Percentiles rank a stretch among this genome's conserved stretches.
These are phyloP conservation scores for Helotiales sp. DNA, from an alignment of 2,329 filamentous ascomycete genomes.

Conservation along the genomic window DNA sequence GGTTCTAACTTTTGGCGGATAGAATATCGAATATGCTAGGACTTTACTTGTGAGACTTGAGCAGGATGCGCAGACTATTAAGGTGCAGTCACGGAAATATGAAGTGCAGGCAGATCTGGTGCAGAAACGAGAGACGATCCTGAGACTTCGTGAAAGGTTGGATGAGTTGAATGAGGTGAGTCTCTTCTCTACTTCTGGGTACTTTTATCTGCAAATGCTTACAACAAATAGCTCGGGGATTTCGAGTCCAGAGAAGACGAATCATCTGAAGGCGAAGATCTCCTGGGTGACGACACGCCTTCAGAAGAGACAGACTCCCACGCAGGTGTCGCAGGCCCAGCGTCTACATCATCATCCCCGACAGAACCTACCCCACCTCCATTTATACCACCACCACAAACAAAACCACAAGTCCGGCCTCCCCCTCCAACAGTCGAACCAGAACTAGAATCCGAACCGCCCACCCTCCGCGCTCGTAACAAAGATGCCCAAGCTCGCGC, in stretches of 20 bases:
- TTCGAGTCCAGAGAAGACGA: constrained; percentile 37
- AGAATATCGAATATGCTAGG: constrained; percentile 77
- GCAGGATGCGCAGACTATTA: constrained; percentile 66
- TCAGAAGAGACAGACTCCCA: constrained; percentile 46
- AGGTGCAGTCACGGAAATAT: constrained; percentile 61
- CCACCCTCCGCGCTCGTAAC: constrained; percentile 35
- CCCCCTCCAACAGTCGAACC: constrained; percentile 12
- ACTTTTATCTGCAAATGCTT: constrained; percentile 3
- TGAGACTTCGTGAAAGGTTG: constrained; percentile 68
- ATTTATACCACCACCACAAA: background rate
- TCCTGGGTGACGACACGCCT: constrained; percentile 58
- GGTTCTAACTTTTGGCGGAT: background rate
- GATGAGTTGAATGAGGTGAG: constrained; percentile 68
- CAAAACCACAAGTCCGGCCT: background rate
- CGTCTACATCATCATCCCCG: constrained; percentile 26
- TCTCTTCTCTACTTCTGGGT: background rate
- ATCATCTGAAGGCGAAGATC: constrained; percentile 59
- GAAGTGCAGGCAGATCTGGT: constrained; percentile 68
- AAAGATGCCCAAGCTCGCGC: constrained; percentile 24
- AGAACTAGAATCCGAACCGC: constrained; percentile 18
- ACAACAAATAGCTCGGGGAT: constrained; percentile 28
- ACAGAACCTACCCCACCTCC: constrained; percentile 18
- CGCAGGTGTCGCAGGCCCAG: constrained; percentile 19
- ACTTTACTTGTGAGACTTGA: constrained; percentile 72
- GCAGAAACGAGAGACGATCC: constrained; percentile 68